Percentiles rank a stretch among this genome's conserved stretches.
Conservation (phyloP, 129 eudicot genomes). For the Tagetes patula region DNA sequence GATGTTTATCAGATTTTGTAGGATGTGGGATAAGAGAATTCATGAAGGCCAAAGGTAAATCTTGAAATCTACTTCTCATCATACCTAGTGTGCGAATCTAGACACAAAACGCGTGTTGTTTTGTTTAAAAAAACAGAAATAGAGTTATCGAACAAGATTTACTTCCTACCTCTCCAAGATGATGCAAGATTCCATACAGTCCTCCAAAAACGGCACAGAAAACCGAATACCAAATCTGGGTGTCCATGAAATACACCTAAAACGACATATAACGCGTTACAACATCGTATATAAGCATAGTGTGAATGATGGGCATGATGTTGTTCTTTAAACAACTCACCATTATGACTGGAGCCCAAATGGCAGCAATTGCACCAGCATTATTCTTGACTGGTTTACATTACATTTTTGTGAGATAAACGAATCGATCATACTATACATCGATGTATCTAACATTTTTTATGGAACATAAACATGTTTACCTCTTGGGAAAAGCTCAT, state of each 20-base stretch:
- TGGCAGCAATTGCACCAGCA: constrained; percentile 88
- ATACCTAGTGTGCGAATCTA: constrained; percentile 93
- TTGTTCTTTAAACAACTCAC: constrained; percentile 51
- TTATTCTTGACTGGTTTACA: constrained; percentile 72
- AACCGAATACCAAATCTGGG: constrained; percentile 97
- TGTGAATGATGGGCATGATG: not conserved
- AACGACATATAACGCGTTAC: constrained; percentile 14
- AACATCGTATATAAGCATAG: not conserved
- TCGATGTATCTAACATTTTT: not conserved
- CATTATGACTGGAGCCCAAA: constrained; percentile 88
- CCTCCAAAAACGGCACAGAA: constrained; percentile 91
- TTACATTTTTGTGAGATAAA: constrained; percentile 28
- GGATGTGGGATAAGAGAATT: constrained; percentile 65
- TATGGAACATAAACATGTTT: constrained; percentile 5
- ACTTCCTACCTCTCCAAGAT: constrained; percentile 85
- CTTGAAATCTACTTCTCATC: constrained; percentile 79
- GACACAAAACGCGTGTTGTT: constrained; percentile 20
- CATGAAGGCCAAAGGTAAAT: constrained; percentile 76
- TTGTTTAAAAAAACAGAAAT: constrained; percentile 1
- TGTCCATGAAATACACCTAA: constrained; percentile 97
- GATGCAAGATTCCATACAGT: constrained; percentile 75
- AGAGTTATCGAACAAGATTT: constrained; percentile 4
- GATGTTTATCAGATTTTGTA: constrained; percentile 42
- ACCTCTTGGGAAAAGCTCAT: constrained; percentile 90
- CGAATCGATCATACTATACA: constrained; percentile 15